Conservation (phyloP, 2,329 filamentous ascomycete genomes). For the Pestalotiopsis sp. region DNA sequence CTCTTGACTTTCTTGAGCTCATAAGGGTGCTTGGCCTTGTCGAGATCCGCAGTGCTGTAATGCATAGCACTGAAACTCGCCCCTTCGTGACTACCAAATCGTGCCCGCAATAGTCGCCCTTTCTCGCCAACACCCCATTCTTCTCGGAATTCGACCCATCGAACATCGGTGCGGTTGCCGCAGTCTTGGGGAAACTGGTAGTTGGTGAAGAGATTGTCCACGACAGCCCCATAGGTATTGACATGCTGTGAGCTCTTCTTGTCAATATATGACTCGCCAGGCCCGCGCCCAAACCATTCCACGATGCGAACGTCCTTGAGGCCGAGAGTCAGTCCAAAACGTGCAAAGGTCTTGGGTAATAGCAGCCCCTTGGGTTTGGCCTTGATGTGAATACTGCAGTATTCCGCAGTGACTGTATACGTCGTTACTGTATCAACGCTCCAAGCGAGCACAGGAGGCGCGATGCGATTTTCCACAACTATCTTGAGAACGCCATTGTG, state of each 20-base stretch:
- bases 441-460: constrained; percentile 68
- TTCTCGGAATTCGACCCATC: constrained; percentile 56
- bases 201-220: constrained; percentile 58
- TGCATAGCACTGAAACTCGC: constrained; percentile 60
- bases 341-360: constrained; percentile 60
- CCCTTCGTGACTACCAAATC: constrained; percentile 48
- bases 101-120: constrained; percentile 42
- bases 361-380: constrained; percentile 49
- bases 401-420: constrained; percentile 55
- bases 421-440: constrained; percentile 50
- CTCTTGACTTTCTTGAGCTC: constrained; percentile 54
- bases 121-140: constrained; percentile 31
- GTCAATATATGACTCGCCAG: constrained; percentile 68
- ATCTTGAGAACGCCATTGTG: constrained; percentile 40
- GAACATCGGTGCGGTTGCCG: constrained; percentile 65
- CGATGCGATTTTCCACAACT: constrained; percentile 54
- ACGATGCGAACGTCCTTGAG: constrained; percentile 41
- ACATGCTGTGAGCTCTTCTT: constrained; percentile 63
- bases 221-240: constrained; percentile 50
- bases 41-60: constrained; percentile 57
- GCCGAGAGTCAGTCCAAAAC: constrained; percentile 62
- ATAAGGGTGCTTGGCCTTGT: constrained; percentile 60
- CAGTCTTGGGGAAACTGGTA: constrained; percentile 73
- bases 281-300: constrained; percentile 70
- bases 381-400: constrained; percentile 52